Evolutionary conservation across 2,329 filamentous ascomycete genomes (phyloP).

Genomic region (Huntiella omanensis): DNA sequence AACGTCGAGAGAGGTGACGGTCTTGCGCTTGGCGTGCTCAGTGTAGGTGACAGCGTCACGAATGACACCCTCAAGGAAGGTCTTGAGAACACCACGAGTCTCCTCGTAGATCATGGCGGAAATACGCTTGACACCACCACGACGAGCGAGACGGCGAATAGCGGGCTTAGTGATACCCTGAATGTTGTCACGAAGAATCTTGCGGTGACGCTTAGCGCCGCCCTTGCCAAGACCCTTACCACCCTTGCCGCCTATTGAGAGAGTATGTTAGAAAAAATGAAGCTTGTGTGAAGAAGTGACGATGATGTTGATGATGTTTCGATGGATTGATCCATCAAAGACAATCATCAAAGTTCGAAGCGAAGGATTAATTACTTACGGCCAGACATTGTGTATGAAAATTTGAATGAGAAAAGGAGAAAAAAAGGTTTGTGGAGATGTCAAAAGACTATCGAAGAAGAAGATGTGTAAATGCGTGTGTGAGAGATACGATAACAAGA

Average conservation of each 20-base stretch:
- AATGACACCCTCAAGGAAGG: conserved; percentile 60
- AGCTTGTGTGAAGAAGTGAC: not conserved
- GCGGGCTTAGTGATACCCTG: conserved; percentile 98
- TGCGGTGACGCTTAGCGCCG: conserved; percentile 95
- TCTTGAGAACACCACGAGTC: conserved; percentile 60
- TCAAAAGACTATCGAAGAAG: too few species aligned
- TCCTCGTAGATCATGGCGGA: conserved; percentile 82
- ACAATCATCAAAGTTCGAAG: not conserved
- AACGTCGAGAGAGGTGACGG: conserved; percentile 50
- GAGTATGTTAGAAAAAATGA: not conserved
- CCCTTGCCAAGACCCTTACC: conserved; percentile 97
- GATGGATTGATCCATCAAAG: not conserved
- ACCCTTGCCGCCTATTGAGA: conserved; percentile 60
- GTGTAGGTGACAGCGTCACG: conserved; percentile 63
- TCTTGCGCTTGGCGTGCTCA: conserved; percentile 68
- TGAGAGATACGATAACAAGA: not conserved
- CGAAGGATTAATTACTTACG: conserved; percentile 10
- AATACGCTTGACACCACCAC: conserved; percentile 99
- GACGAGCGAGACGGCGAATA: conserved; percentile 93
- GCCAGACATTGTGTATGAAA: conserved; percentile 11
- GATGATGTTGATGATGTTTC: not conserved
- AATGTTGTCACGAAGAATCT: conserved; percentile 99
- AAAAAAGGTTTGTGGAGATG: not conserved
- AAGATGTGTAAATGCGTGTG: not conserved
- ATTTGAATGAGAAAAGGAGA: not conserved